These are phyloP conservation scores for Coemansia sp. DNA, from an alignment of 192 early-diverging fungal species.

Conservation along the genomic window DNA sequence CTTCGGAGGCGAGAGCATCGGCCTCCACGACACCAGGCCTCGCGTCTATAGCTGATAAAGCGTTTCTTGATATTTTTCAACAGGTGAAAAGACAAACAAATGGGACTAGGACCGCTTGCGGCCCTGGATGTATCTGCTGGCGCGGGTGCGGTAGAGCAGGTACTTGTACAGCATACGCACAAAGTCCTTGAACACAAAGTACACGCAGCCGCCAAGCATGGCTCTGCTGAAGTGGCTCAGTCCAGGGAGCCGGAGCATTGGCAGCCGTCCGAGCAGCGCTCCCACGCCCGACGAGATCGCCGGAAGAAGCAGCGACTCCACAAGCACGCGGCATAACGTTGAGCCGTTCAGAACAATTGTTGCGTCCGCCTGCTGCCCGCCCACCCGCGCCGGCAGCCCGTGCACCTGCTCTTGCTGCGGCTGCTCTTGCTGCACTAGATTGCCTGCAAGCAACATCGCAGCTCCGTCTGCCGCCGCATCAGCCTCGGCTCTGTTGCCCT, in stretches of 20 bases:
- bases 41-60: conserved; percentile 12
- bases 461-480: neutral
- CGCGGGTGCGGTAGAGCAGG: conserved; percentile 46
- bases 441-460: neutral
- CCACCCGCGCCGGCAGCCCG: neutral
- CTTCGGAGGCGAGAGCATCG: conserved; percentile 34
- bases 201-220: conserved; percentile 58
- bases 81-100: too few species aligned
- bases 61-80: neutral
- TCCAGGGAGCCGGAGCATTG: conserved; percentile 51
- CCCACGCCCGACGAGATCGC: conserved; percentile 65
- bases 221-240: conserved; percentile 58
- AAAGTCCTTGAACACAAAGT: conserved; percentile 63
- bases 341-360: conserved; percentile 58
- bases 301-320: conserved; percentile 67
- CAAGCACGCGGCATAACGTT: conserved; percentile 59
- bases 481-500: conserved; percentile 5
- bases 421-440: conserved; percentile 8
- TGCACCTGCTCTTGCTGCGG: conserved; percentile 4
- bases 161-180: conserved; percentile 61
- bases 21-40: conserved; percentile 17
- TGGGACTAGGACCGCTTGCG: conserved; percentile 26
- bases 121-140: conserved; percentile 42
- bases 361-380: conserved; percentile 49
- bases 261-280: conserved; percentile 51